Evolutionary conservation across 768 basidiomycete genomes (phyloP), one percentile per base, ranked within the genome.

Genomic region (Phanerochaete carnosa): DNA sequence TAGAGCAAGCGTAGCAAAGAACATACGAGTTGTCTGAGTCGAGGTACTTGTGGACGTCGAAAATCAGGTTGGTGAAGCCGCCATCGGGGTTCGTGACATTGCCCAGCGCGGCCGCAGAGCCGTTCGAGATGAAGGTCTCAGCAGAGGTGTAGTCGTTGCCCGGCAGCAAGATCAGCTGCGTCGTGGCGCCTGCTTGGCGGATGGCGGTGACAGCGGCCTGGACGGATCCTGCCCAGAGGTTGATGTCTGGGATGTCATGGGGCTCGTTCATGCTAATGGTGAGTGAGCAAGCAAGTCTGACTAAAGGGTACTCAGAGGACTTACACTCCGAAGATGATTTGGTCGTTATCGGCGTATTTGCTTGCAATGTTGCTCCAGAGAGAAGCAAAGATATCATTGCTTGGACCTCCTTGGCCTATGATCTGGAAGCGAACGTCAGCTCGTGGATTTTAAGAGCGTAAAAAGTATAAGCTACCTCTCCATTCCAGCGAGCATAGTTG

Each of bases 41-140:
- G 49, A 83, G 78, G 71, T 86, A 86, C 66, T 83, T 81, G 77
- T 87, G 86, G 3, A 85, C 83, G 64, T 87, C 86, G 65, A 87
- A 80, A 60, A 87, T 72, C 46, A 86, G 76, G 67, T 76, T 75
- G 30, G 70, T 77, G 19, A 58, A 74, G 26, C 71, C 74, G 6
- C 81, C 79, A 60, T 83, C 81, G 30, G 75, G 77, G 62, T 82
- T 82, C 4, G 50, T 74, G 35, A 84, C 78, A 43, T 65, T 74
- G 61, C 63, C 65, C 33, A 87, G 73, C 1, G 83, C 80, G 13
- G 74, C 75, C 2, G 78, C 83, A 28, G 81, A 82, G 4, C 79
- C 80, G 52, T 80, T 80, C 3, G 79, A 77, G 47, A 82, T 69
- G 62, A 84, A 85, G 0, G 78, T 77, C 49, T 70, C 66, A 1